Evolutionary conservation across 2,329 filamentous ascomycete species (phyloP).

Genomic region (Penicillium sp.): DNA sequence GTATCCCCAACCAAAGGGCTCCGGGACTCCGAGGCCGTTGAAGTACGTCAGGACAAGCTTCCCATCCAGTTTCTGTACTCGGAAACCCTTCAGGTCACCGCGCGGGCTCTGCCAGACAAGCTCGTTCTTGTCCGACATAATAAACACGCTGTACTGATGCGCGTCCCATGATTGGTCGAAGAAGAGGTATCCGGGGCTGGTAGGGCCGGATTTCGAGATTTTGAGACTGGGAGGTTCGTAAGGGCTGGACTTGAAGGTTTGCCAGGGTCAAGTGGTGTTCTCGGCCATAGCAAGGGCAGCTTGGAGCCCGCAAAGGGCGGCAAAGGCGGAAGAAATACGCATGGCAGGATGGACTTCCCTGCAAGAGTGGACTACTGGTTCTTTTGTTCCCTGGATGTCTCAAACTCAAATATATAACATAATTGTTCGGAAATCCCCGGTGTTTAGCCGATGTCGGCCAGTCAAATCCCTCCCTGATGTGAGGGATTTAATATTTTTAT

Average conservation of each 20-base stretch:
- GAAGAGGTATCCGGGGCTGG: constrained; percentile 25
- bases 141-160: constrained; percentile 18
- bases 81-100: constrained; percentile 21
- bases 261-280: neutral
- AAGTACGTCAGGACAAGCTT: constrained; percentile 28
- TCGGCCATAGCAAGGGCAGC: neutral
- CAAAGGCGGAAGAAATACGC: neutral
- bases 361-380: neutral
- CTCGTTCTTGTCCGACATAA: constrained; percentile 20
- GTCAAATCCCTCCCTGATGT: neutral
- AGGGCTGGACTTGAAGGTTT: neutral
- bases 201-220: constrained; percentile 23
- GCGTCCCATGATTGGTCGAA: constrained; percentile 13
- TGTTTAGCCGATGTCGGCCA: neutral
- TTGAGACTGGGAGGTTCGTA: neutral
- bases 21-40: constrained; percentile 19
- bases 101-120: constrained; percentile 27
- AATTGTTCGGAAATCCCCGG: neutral
- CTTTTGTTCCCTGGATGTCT: neutral
- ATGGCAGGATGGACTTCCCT: neutral
- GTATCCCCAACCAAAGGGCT: constrained; percentile 21
- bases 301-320: neutral
- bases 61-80: constrained; percentile 23
- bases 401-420: neutral
- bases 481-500: neutral